Evolutionary conservation across 768 basidiomycete genomes (phyloP), one percentile per base, ranked within the genome.

Genomic region (Phanerodontia chrysosporium): DNA sequence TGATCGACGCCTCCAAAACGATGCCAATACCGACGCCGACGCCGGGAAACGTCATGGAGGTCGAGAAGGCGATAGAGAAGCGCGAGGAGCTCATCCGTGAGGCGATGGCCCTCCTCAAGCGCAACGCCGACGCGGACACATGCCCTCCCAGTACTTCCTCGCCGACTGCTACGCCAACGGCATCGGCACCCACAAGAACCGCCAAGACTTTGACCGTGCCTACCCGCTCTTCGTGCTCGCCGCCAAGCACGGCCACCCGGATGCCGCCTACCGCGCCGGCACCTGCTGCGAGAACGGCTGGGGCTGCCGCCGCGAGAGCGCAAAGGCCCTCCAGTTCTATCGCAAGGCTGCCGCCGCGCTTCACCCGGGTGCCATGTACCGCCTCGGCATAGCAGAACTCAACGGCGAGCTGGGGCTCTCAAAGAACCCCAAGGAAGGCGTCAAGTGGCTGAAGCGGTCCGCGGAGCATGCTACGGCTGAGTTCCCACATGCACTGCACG

Each of bases 271-370:
- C 74, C 90, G 96, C 29, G 90, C 95, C 0, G 97, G 95, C 30
- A 95, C 95, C 2, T 99, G 97, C 70, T 97, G 93, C 73, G 97
- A 99, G 80, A 95, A 98, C 66, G 97, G 95, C 28, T 98, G 96
- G 97, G 97, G 97, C 6, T 96, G 94, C 71, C 80, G 96, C 52
- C 83, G 94, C 14, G 97, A 98, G 73, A 87, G 85, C 18, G 86
- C 87, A 45, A 98, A 98, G 69, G 94, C 96, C 0, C 74, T 98
- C 35, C 87, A 90, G 58, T 97, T 95, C 77, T 98, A 89, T 77
- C 85, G 90, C 59, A 98, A 97, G 73, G 93, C 95, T 7, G 92
- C 88, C 0, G 93, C 95, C 0, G 85, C 92, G 0, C 80, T 88
- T 13, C 95, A 98, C 64, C 94, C 95, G 0, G 94, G 93, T 16